A percentile compares a stretch with the other conserved stretches of the same genome.
Evolutionary conservation across 768 basidiomycete genomes (phyloP).

Genomic region (Filobasidium wieringae): DNA sequence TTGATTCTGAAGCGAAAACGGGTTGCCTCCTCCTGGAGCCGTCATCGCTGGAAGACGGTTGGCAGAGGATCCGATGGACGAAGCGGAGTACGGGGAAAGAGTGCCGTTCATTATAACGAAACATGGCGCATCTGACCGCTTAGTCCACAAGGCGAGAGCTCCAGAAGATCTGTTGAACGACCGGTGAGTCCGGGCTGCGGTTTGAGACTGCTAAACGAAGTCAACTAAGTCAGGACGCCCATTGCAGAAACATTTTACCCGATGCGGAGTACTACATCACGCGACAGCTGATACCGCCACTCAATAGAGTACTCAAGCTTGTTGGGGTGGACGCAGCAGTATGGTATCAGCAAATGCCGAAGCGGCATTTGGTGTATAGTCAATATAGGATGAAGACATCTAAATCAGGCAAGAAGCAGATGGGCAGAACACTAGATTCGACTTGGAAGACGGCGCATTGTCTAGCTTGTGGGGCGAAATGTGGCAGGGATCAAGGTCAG

Average conservation of each 20-base stretch:
- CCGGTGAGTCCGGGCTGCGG: conserved; percentile 42
- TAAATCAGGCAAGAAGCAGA: background rate
- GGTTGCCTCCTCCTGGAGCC: conserved; percentile 80
- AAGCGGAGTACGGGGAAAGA: conserved; percentile 84
- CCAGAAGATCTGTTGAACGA: conserved; percentile 59
- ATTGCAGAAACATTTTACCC: conserved; percentile 53
- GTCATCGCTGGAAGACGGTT: conserved; percentile 68
- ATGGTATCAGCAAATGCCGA: conserved; percentile 86
- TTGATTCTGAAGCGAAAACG: conserved; percentile 53
- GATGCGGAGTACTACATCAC: conserved; percentile 83
- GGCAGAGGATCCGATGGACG: conserved; percentile 62
- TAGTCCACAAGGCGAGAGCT: conserved; percentile 64
- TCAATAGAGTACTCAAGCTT: conserved; percentile 82
- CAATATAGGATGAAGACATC: background rate
- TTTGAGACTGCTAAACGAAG: background rate
- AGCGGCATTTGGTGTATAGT: conserved; percentile 4
- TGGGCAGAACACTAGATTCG: conserved; percentile 9
- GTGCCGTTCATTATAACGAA: conserved; percentile 77
- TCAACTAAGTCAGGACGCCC: background rate
- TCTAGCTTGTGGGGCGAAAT: conserved; percentile 10
- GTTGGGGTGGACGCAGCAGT: conserved; percentile 71
- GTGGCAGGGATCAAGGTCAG: conserved; percentile 3
- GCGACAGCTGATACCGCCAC: conserved; percentile 70
- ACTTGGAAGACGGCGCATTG: conserved; percentile 13
- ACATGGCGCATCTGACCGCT: conserved; percentile 48